Base-by-base conservation (phyloP, 2,329 filamentous ascomycete species). In the Calonectria hongkongensis region DNA sequence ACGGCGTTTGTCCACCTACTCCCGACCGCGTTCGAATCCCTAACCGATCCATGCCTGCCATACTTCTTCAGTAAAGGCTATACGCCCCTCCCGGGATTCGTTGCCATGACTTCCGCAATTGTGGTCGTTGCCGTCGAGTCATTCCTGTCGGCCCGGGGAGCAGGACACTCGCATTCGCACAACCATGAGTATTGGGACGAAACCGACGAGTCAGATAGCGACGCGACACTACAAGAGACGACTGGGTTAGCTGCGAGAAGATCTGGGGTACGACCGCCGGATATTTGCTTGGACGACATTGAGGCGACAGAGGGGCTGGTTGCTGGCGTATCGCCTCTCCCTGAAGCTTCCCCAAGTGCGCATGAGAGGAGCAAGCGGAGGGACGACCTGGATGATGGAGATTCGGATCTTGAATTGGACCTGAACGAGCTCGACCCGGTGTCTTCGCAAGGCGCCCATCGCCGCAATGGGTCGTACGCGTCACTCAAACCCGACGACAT, bases 71-170 rank as follows among this genome's bases (percentile, higher is more conserved):
- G 91, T 82, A 81, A 93, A 74, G 90, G 90, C n/a, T 98, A 97
- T 82, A 90, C 89, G 58, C 94, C 94, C 7, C 92, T 97, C 82
- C 92, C 95, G 0, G 95, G 95, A 2, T 88, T 97, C 60, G 90
- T 98, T 58, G 94, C 94, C 69, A 96, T 98, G 94, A 84, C 92
- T 12, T 92, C 94, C 13, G 94, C 95, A n/a, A 88, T 98, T 72
- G 86, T 94, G 4, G 95, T 98, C 3, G 94, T 98, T 8, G 90
- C 92, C 2, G 89, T 98, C 66, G 96, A 98, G 83, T 98, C 97
- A 85, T 95, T 95, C 82, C 92, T 98, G 77, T 95, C 95, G 0
- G 94, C 93, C 2, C 85, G 91, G 68, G 91, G 91, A 51, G 92
- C 91, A 2, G 87, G 90, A 1, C 91, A 92, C 79, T 89, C 89